phyloP scores from a whole-genome alignment of 176 grass and related monocot species.

The Areca catechu region DNA sequence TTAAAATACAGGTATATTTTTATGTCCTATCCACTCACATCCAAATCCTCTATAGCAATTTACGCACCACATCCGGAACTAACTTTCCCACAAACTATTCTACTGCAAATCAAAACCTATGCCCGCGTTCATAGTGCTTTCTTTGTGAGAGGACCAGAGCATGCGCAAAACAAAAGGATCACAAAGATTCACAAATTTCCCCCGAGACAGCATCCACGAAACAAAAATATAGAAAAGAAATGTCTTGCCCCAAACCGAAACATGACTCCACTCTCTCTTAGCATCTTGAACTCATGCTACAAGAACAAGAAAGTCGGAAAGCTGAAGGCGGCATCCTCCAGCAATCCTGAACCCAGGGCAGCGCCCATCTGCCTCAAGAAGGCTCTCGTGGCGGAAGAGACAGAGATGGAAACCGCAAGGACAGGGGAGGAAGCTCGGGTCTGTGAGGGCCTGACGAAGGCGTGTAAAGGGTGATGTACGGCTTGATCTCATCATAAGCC shows the following conservation, averaged over 20 bases:
- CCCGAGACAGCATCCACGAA: conserved; percentile 2
- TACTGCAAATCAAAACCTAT: conserved; percentile 44
- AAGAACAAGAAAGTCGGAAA: conserved; percentile 50
- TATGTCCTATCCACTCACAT: no score
- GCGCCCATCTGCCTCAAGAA: conserved; percentile 68
- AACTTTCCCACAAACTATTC: conserved; percentile 21
- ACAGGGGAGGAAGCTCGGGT: conserved; percentile 87
- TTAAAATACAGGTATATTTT: no score
- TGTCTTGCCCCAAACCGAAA: background rate
- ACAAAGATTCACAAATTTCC: background rate
- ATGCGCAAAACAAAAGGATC: conserved; percentile 22
- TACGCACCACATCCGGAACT: conserved; percentile 29
- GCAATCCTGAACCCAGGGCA: conserved; percentile 97
- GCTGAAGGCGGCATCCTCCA: conserved; percentile 28
- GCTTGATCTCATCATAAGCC: no score
- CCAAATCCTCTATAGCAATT: conserved; percentile 37
- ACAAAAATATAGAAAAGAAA: conserved; percentile 23
- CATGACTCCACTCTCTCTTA: conserved; percentile 34
- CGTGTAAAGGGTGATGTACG: no score
- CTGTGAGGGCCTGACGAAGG: conserved; percentile 61
- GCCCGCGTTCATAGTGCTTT: conserved; percentile 53
- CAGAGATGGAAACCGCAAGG: conserved; percentile 77
- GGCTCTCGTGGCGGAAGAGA: conserved; percentile 95
- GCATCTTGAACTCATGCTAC: conserved; percentile 73
- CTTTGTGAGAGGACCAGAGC: conserved; percentile 42